Evolutionary conservation across 1,284 basidiomycete genomes (phyloP).

Genomic region (Rhodotorula mucilaginosa): DNA sequence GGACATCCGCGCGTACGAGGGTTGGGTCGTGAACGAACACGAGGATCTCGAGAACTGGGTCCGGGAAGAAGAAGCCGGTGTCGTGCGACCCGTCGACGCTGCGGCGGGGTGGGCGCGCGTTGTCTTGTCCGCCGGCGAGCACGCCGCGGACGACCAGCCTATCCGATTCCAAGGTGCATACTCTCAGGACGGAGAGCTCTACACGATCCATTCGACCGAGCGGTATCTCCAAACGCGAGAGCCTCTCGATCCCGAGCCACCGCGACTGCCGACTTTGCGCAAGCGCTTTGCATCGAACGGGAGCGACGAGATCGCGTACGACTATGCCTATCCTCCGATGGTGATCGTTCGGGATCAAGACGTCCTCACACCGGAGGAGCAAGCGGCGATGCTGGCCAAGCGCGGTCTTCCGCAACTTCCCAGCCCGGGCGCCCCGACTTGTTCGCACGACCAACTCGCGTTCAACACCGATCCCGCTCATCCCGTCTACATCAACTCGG

Average conservation of each 20-base stretch:
- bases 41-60: slow-evolving; percentile 35
- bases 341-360: slow-evolving; percentile 73
- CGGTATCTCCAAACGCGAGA: slow-evolving; percentile 64
- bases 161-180: slow-evolving; percentile 72
- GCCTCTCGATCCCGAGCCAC: slow-evolving; percentile 58
- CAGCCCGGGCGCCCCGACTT: slow-evolving; percentile 50
- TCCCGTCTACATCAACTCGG: slow-evolving; percentile 50
- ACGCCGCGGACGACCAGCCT: slow-evolving; percentile 17
- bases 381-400: slow-evolving; percentile 13
- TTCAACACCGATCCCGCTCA: slow-evolving; percentile 67
- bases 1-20: slow-evolving; percentile 42
- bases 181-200: slow-evolving; percentile 63
- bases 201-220: slow-evolving; percentile 70
- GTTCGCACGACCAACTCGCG: slow-evolving; percentile 66
- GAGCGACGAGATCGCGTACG: background rate
- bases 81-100: slow-evolving; percentile 20
- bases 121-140: slow-evolving; percentile 1
- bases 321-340: slow-evolving; percentile 52
- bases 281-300: slow-evolving; percentile 46
- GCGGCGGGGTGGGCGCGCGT: slow-evolving; percentile 42
- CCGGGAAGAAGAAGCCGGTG: slow-evolving; percentile 34
- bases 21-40: slow-evolving; percentile 37
- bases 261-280: slow-evolving; percentile 48
- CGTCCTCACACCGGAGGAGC: slow-evolving; percentile 52
- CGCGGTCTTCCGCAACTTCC: slow-evolving; percentile 18